Evolutionary conservation across 2,329 filamentous ascomycete species (phyloP).

Genomic region (Arthroderma sp.): DNA sequence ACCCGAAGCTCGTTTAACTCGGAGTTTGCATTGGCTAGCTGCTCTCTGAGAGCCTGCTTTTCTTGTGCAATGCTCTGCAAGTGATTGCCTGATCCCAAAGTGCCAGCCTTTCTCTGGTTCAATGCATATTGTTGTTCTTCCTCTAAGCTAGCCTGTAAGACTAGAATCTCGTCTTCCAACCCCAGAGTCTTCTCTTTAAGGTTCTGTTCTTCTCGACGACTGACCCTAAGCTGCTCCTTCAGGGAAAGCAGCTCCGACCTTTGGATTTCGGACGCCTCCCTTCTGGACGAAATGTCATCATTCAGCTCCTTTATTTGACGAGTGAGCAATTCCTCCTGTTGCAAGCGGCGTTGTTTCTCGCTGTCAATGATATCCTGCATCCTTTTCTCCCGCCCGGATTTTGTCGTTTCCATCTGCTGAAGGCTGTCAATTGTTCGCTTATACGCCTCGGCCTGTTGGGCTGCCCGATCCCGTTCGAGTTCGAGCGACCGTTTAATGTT

Average conservation of each 20-base stretch:
- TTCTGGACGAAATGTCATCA: slow-evolving; percentile 55
- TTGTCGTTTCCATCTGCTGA: slow-evolving; percentile 53
- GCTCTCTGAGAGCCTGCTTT: slow-evolving; percentile 51
- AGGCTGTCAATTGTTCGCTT: slow-evolving; percentile 60
- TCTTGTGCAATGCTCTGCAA: slow-evolving; percentile 47
- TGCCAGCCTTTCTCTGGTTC: slow-evolving; percentile 44
- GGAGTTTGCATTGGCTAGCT: slow-evolving; percentile 46
- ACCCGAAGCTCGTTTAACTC: slow-evolving; percentile 49
- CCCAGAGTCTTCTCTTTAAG: slow-evolving; percentile 54
- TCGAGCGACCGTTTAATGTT: slow-evolving; percentile 53
- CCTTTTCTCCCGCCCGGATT: slow-evolving; percentile 56
- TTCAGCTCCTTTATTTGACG: slow-evolving; percentile 65
- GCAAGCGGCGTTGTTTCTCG: slow-evolving; percentile 58
- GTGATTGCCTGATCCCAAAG: slow-evolving; percentile 48
- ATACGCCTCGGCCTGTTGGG: slow-evolving; percentile 55
- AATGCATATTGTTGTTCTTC: slow-evolving; percentile 52
- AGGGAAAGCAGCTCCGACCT: slow-evolving; percentile 54
- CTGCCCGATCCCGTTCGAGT: slow-evolving; percentile 52
- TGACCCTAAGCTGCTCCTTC: slow-evolving; percentile 58
- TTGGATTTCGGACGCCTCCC: slow-evolving; percentile 52
- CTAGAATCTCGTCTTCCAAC: slow-evolving; percentile 65
- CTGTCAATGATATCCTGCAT: slow-evolving; percentile 57
- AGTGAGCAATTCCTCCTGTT: slow-evolving; percentile 57
- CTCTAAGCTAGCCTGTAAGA: slow-evolving; percentile 54
- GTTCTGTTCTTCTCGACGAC: slow-evolving; percentile 50